Evolutionary conservation across 208 protist species (phyloP), one percentile per base, ranked within the genome.

Genomic region (Entamoeba moshkovskii): DNA sequence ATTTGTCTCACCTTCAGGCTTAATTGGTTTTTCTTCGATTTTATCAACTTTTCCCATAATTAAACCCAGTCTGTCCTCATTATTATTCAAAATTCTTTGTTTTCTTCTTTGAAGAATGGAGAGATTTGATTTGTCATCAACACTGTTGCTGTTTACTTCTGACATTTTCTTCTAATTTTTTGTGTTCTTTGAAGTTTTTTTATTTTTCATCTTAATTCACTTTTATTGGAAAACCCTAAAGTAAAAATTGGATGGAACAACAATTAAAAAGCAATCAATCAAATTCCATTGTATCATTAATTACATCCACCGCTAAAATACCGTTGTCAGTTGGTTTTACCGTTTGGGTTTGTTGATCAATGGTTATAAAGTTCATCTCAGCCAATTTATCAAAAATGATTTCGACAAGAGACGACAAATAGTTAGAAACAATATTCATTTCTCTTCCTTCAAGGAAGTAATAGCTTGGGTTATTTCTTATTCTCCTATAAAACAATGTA

Each of bases 381-480:
- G 13, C 13, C 29, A 93, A 49, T 42, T 52, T 46, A 16, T 93
- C 29, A 33, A 93, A 25, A 52, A 47, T 13, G 2, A 6, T 47
- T 16, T 93, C 92, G 49, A 93, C 46, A 25, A 93, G 33, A 52
- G 22, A 25, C 42, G 92, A 93, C 29, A 93, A 49, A 33, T 44
- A 93, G 33, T 38, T 33, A 29, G 92, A 93, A 33, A 93, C 25
- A 16, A 47, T 16, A 49, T 33, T 47, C 45, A 52, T 45, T 1
- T 46, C 38, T 46, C 18, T n/a, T n/a, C n/a, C 45, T 91, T 94
- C n/a, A 13, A 91, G 22, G 13, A n/a, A n/a, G 38, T 94, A 94
- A 92, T 52, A 94, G 22, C 29, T 45, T 44, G 93, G 93, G 42
- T 94, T 94, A 22, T 47, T 52, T n/a, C 6, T 48, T 13, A 94